These are phyloP conservation scores for Claviceps citrina DNA, from an alignment of 2,329 filamentous ascomycete species.

Conservation along the genomic window DNA sequence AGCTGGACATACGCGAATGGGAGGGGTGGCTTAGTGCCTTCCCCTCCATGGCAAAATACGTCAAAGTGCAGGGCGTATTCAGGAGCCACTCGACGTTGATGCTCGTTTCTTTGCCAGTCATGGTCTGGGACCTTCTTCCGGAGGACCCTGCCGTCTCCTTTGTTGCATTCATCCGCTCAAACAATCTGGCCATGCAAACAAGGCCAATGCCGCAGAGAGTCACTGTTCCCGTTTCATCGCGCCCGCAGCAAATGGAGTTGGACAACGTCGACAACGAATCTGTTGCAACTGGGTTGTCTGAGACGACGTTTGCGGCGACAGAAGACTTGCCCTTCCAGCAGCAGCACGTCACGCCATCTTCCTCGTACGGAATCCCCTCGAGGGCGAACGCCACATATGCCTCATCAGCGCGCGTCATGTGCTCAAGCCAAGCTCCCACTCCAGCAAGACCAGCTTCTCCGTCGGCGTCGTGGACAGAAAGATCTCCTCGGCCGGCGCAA, in stretches of 20 bases:
- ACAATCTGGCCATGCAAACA: constrained; percentile 31
- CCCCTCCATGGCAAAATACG: constrained; percentile 42
- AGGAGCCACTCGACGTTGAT: constrained; percentile 46
- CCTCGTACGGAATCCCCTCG: neutral
- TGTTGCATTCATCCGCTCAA: constrained; percentile 42
- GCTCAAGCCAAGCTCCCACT: constrained; percentile 11
- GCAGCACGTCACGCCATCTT: neutral
- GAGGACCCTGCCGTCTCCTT: constrained; percentile 43
- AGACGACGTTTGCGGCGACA: constrained; percentile 19
- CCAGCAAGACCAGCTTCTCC: constrained; percentile 9
- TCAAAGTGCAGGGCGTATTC: constrained; percentile 46
- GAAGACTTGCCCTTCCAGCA: constrained; percentile 11
- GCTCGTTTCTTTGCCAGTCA: constrained; percentile 41
- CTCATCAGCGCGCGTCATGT: neutral
- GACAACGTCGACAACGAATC: constrained; percentile 11
- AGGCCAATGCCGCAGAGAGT: constrained; percentile 7
- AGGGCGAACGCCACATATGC: neutral
- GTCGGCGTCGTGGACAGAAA: constrained; percentile 12
- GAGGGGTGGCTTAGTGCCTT: constrained; percentile 41
- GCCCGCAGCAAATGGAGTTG: constrained; percentile 8
- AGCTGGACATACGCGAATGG: constrained; percentile 42
- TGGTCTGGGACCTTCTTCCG: constrained; percentile 44
- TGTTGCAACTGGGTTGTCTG: constrained; percentile 18
- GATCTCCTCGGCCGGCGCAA: constrained; percentile 9
- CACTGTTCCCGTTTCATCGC: neutral